These are phyloP conservation scores for Strobilomyces echinocephalus DNA, from an alignment of 768 basidiomycete genomes.

Conservation along the genomic window DNA sequence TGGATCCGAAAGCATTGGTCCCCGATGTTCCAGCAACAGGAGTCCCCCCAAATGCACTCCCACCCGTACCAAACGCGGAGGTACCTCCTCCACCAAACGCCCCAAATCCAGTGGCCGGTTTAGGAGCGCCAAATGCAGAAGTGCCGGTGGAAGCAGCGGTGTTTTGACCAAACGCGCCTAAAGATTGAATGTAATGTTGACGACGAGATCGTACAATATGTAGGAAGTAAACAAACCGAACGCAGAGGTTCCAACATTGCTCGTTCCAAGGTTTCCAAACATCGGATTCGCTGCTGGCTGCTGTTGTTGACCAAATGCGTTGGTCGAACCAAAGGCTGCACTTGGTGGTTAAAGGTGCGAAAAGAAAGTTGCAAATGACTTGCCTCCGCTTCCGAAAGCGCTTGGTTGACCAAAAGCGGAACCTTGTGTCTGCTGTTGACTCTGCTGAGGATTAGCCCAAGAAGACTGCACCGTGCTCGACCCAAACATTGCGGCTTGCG, in stretches of 20 bases:
- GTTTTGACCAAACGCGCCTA: constrained; percentile 41
- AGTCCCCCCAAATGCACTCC: constrained; percentile 38
- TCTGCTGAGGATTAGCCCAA: constrained; percentile 66
- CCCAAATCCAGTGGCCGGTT: constrained; percentile 73
- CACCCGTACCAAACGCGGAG: constrained; percentile 45
- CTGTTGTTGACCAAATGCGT: constrained; percentile 62
- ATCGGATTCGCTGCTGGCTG: constrained; percentile 73
- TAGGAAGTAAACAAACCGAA: constrained; percentile 31
- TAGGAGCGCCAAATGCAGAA: constrained; percentile 59
- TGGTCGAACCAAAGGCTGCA: constrained; percentile 51
- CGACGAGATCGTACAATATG: neutral
- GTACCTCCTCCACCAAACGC: constrained; percentile 63
- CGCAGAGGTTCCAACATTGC: constrained; percentile 30
- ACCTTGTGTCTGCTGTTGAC: constrained; percentile 50
- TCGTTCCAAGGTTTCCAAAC: constrained; percentile 60
- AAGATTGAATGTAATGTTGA: constrained; percentile 6
- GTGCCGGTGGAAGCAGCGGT: constrained; percentile 32
- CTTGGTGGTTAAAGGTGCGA: constrained; percentile 19
- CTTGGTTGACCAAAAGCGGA: constrained; percentile 68
- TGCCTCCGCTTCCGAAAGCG: constrained; percentile 56
- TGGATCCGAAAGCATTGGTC: constrained; percentile 33
- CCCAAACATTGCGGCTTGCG: constrained; percentile 60
- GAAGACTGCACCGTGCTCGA: constrained; percentile 48
- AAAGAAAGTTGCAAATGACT: constrained; percentile 28
- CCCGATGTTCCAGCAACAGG: constrained; percentile 30